Conservation (phyloP, 2,329 filamentous ascomycete species). For the Trichoderma sp. region DNA sequence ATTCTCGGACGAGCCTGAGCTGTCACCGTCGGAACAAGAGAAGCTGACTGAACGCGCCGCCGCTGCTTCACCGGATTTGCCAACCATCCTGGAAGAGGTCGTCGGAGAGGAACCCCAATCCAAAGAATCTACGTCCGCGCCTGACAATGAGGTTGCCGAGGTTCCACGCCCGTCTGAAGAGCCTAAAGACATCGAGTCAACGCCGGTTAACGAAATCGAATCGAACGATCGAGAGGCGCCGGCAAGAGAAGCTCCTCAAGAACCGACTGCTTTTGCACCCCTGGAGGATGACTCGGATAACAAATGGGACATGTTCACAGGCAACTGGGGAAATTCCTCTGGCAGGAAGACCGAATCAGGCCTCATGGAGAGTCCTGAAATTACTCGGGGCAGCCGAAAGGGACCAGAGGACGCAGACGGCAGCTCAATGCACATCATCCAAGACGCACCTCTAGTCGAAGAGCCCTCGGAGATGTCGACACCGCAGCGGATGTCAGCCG, state of each 20-base stretch:
- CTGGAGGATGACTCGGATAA: conserved; percentile 26
- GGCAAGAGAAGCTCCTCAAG: neutral
- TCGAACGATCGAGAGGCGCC: neutral
- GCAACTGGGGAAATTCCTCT: conserved; percentile 33
- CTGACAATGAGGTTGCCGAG: neutral
- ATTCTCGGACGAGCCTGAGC: neutral
- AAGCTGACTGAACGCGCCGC: neutral
- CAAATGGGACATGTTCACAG: conserved; percentile 22
- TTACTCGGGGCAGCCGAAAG: neutral
- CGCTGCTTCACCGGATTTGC: neutral
- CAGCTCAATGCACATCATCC: neutral
- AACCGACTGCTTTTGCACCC: neutral
- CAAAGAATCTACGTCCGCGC: neutral
- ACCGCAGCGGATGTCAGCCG: neutral
- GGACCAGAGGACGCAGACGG: neutral
- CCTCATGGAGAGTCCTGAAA: conserved; percentile 13
- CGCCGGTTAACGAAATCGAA: neutral
- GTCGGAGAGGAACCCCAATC: neutral
- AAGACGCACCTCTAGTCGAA: conserved; percentile 11
- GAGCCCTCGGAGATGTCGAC: conserved; percentile 5
- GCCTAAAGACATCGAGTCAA: neutral
- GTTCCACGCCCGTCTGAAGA: neutral
- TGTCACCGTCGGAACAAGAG: neutral
- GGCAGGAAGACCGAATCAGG: conserved; percentile 42
- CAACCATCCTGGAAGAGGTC: conserved; percentile 5